phyloP scores from a whole-genome alignment of 352 stramenopile species.

The Hyaloperonospora brassicae region DNA sequence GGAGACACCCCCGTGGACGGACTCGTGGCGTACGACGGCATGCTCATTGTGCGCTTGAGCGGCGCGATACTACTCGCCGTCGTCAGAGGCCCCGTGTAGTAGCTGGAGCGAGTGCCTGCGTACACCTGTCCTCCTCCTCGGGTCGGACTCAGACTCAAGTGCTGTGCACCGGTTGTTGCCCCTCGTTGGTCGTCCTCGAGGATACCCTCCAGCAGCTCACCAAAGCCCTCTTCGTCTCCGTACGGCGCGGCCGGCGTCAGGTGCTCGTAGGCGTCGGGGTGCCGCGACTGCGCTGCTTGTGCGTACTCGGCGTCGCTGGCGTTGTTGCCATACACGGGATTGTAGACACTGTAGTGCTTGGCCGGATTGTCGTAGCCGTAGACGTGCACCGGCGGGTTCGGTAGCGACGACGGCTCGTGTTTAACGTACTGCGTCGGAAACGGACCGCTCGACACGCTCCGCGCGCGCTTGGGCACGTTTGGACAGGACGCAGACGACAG shows the following conservation, averaged over 20 bases:
- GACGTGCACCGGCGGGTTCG: slow-evolving; percentile 16
- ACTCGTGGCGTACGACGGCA: slow-evolving; percentile 28
- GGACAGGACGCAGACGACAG: slow-evolving; percentile 7
- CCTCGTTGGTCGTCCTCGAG: slow-evolving; percentile 53
- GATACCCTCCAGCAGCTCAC: slow-evolving; percentile 63
- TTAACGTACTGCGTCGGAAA: slow-evolving; percentile 27
- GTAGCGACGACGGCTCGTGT: slow-evolving; percentile 21
- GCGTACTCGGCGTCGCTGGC: slow-evolving; percentile 17
- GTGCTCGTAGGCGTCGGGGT: slow-evolving; percentile 42
- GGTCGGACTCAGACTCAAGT: slow-evolving; percentile 16
- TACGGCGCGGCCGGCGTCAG: slow-evolving; percentile 39
- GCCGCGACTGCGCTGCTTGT: slow-evolving; percentile 14
- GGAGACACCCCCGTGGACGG: slow-evolving; percentile 15
- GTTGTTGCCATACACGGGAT: slow-evolving; percentile 25
- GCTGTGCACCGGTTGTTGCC: slow-evolving; percentile 2
- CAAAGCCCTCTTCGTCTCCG: slow-evolving; percentile 58
- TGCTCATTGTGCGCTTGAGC: slow-evolving; percentile 33
- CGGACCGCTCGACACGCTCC: slow-evolving; percentile 24
- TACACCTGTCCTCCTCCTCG: slow-evolving; percentile 11
- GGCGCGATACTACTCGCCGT: slow-evolving; percentile 15
- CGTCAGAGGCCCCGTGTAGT: slow-evolving; percentile 9
- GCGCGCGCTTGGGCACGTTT: slow-evolving; percentile 22
- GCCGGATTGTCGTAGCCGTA: slow-evolving; percentile 25
- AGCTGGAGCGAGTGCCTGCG: slow-evolving; percentile 15
- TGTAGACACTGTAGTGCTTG: slow-evolving; percentile 25